Evolutionary conservation across 2,329 filamentous ascomycete species (phyloP).

Genomic region (Fusarium kyushuense): DNA sequence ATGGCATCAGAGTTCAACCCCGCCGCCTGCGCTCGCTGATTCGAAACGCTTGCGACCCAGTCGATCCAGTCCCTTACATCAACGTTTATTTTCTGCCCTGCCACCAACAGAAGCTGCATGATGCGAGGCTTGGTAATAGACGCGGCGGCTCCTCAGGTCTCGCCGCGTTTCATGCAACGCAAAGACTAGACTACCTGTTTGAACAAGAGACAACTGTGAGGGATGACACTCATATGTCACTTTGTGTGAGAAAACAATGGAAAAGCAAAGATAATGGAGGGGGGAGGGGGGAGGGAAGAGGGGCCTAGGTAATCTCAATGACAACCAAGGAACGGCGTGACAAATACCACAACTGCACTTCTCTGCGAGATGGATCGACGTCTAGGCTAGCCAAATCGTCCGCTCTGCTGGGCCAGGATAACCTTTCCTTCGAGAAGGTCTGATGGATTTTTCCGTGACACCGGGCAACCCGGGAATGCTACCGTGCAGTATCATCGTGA

Average conservation of each 20-base stretch:
- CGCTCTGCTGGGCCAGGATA: slow-evolving; percentile 42
- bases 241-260: slow-evolving; percentile 20
- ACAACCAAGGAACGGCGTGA: slow-evolving; percentile 2
- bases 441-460: slow-evolving; percentile 33
- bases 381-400: slow-evolving; percentile 30
- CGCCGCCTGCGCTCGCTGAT: slow-evolving; percentile 17
- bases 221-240: slow-evolving; percentile 32
- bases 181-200: slow-evolving; percentile 17
- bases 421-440: slow-evolving; percentile 45
- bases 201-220: slow-evolving; percentile 24
- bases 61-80: not conserved
- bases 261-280: slow-evolving; percentile 34
- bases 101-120: slow-evolving; percentile 23
- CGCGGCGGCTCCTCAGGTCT: slow-evolving; percentile 26
- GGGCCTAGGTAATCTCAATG: not conserved
- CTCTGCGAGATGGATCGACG: slow-evolving; percentile 45
- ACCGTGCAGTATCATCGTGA: slow-evolving; percentile 30
- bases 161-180: slow-evolving; percentile 38
- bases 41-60: slow-evolving; percentile 11
- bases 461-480: slow-evolving; percentile 39
- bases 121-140: slow-evolving; percentile 26
- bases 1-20: slow-evolving; percentile 34
- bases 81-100: slow-evolving; percentile 2
- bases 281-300: slow-evolving; percentile 14
- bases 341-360: slow-evolving; percentile 18